Evolutionary conservation across 2,329 filamentous ascomycete species (phyloP).

Genomic region (Colletotrichum ledebouriae): DNA sequence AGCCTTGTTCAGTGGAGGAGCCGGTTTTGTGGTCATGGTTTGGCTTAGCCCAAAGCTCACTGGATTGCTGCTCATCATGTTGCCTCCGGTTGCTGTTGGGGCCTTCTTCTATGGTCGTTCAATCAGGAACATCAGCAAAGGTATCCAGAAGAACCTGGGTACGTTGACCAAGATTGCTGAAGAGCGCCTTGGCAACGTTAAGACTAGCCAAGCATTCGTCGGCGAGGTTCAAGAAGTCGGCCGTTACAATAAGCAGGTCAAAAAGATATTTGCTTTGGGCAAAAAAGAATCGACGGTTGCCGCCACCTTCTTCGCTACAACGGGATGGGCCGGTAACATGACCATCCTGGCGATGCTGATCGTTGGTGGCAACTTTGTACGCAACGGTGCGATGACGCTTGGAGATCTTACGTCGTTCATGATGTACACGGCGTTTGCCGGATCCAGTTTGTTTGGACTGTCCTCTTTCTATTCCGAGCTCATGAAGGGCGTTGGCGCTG

Average conservation of each 20-base stretch:
- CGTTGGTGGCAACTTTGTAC: slow-evolving; percentile 91
- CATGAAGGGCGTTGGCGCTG: slow-evolving; percentile 98
- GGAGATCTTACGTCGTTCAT: slow-evolving; percentile 96
- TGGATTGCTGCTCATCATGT: slow-evolving; percentile 85
- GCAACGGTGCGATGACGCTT: slow-evolving; percentile 85
- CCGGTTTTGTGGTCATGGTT: slow-evolving; percentile 94
- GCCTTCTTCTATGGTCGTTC: slow-evolving; percentile 93
- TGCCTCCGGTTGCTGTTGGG: slow-evolving; percentile 89
- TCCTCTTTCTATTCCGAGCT: slow-evolving; percentile 98
- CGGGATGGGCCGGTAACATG: slow-evolving; percentile 95
- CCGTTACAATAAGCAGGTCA: slow-evolving; percentile 92
- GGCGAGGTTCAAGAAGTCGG: slow-evolving; percentile 91
- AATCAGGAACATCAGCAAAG: slow-evolving; percentile 89
- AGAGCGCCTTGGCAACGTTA: slow-evolving; percentile 96
- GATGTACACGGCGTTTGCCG: slow-evolving; percentile 94
- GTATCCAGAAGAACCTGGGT: slow-evolving; percentile 94
- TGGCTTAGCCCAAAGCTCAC: slow-evolving; percentile 94
- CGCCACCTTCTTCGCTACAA: slow-evolving; percentile 89
- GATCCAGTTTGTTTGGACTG: slow-evolving; percentile 90
- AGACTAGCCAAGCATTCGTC: slow-evolving; percentile 95
- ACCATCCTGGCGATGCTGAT: slow-evolving; percentile 93
- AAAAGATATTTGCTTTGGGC: slow-evolving; percentile 91
- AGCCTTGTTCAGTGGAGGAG: slow-evolving; percentile 88
- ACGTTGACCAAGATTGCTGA: slow-evolving; percentile 97
- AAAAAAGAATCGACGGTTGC: slow-evolving; percentile 88